phyloP scores from a whole-genome alignment of 1,284 basidiomycete genomes.

The Exobasidium cylindrosporum region DNA sequence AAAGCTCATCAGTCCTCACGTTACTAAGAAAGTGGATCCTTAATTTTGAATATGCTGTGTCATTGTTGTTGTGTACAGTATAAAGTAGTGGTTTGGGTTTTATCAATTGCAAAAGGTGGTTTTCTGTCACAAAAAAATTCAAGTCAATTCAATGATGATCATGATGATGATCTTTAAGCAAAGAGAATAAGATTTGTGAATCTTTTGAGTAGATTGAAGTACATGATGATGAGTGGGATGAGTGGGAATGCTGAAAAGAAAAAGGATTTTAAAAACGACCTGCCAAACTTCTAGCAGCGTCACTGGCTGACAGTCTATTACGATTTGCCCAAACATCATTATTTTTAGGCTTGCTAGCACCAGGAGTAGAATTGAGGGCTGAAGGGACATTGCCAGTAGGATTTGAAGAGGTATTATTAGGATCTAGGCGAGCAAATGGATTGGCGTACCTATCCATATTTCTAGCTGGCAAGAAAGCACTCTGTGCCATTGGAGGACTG shows the following conservation, averaged over 20 bases:
- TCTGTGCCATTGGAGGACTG: constrained; percentile 1
- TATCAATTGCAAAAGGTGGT: too few relatives aligned
- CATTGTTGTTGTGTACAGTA: too few relatives aligned
- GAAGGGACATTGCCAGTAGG: background rate
- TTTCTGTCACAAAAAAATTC: too few relatives aligned
- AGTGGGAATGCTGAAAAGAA: too few relatives aligned
- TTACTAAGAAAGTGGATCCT: constrained; percentile 49
- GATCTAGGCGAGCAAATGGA: constrained; percentile 9
- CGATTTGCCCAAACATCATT: constrained; percentile 5
- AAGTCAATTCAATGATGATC: too few relatives aligned
- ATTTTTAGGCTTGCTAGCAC: background rate
- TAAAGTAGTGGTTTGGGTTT: too few relatives aligned
- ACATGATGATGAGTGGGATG: too few relatives aligned
- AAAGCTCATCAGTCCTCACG: constrained; percentile 50
- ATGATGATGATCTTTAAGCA: background rate
- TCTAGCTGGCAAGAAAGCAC: constrained; percentile 8
- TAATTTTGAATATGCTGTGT: too few relatives aligned
- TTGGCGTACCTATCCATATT: constrained; percentile 6
- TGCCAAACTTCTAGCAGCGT: constrained; percentile 9
- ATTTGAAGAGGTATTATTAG: background rate
- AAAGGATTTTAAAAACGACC: constrained; percentile 4
- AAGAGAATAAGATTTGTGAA: too few relatives aligned
- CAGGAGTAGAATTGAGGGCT: background rate
- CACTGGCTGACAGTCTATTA: constrained; percentile 8
- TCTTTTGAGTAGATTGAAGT: too few relatives aligned